Percentiles rank a stretch among this genome's conserved stretches.
Evolutionary conservation across 768 basidiomycete species (phyloP).

Genomic region (Serendipita sp.): DNA sequence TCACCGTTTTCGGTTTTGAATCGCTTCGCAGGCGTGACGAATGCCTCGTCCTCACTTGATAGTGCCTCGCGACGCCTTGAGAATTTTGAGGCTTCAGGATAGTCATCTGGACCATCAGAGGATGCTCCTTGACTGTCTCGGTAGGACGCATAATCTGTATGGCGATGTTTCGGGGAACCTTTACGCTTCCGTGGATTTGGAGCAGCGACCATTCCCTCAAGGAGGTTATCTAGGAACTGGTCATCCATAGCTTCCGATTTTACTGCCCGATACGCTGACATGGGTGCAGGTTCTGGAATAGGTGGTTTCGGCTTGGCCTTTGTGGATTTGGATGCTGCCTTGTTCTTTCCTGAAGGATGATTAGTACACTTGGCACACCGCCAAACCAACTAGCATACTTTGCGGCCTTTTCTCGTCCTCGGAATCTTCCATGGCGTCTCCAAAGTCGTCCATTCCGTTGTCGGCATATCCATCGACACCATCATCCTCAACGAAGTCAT

Average conservation of each 20-base stretch:
- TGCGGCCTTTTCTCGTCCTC: constrained; percentile 39
- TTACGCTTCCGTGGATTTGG: constrained; percentile 10
- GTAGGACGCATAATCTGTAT: neutral
- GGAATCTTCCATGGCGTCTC: constrained; percentile 28
- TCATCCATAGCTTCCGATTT: constrained; percentile 66
- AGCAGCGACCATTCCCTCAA: constrained; percentile 52
- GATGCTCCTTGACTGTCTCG: constrained; percentile 6
- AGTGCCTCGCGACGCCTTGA: neutral
- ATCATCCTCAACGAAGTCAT: constrained; percentile 95
- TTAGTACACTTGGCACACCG: neutral
- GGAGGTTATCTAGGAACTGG: constrained; percentile 74
- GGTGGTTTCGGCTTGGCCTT: constrained; percentile 33
- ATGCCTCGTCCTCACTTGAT: constrained; percentile 41
- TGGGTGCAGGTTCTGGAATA: constrained; percentile 36
- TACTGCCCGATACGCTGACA: constrained; percentile 65
- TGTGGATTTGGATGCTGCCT: constrained; percentile 24
- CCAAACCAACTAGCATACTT: constrained; percentile 20
- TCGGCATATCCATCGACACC: constrained; percentile 83
- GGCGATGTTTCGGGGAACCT: constrained; percentile 7
- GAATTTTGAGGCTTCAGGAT: constrained; percentile 12
- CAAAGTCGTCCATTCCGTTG: constrained; percentile 95
- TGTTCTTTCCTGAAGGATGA: constrained; percentile 26
- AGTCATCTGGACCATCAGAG: constrained; percentile 31
- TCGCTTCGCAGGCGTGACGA: constrained; percentile 55
- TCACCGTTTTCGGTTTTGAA: constrained; percentile 32